Evolutionary conservation across 1,284 basidiomycete genomes (phyloP), one percentile per base, ranked within the genome.

Genomic region (Gymnopus androsaceus): DNA sequence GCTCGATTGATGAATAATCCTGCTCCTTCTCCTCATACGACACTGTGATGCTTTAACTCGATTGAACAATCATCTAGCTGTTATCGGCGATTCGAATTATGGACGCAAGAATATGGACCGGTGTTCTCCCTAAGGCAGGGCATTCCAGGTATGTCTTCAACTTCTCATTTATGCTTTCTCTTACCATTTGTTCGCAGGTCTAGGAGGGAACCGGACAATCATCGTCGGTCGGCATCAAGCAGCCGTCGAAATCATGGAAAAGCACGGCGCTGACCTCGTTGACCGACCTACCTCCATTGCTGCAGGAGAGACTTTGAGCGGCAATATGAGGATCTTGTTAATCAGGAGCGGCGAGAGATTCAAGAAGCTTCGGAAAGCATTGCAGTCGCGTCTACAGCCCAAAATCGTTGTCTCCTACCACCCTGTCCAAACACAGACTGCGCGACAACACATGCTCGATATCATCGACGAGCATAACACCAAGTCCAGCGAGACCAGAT

Each of bases 71-170:
- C 44, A 8, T 21, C 15, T 50, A 79, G 77, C 52, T 70, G 74
- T 0, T 77, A 79, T 55, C 73, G 76, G 21, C 70, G 76, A 53
- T 80, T 78, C 45, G 77, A 79, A 55, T 67, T 73, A 62, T 77
- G 75, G 74, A 76, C 73, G 2, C 72, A 78, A 58, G 61, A 73
- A 61, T 77, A 78, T 56, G 78, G 77, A 0, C 76, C 78, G 0
- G 67, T 80, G 1, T 77, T 79, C 54, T 71, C 74, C 0, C 64
- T 78, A 5, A 68, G 73, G 1, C 73, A 76, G 55, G 76, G 77
- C 1, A 64, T 69, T 8, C 48, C 36, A 27, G 48, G 48, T 50
- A 15, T 25, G 34, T 12, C 11, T 2, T 14, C 15, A 19, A 4
- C 2, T 31, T n/a, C 9, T 14, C 15, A 12, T 19, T n/a, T 11